Percentiles rank a stretch among this genome's conserved stretches.
These are phyloP conservation scores for Lolium rigidum DNA, from an alignment of 176 grass and related monocot species.

Conservation along the genomic window DNA sequence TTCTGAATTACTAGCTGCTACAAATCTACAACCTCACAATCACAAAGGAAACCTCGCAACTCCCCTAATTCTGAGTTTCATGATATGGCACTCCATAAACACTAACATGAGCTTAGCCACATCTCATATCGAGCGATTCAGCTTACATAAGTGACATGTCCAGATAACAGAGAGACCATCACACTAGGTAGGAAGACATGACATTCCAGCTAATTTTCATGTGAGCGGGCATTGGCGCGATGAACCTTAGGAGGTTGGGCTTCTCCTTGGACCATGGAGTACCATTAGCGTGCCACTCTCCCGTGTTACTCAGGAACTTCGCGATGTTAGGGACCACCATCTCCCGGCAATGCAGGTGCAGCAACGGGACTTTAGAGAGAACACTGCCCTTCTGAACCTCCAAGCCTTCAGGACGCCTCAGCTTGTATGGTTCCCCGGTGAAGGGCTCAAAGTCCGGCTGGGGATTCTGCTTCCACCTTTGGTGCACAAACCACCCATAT, in stretches of 20 bases:
- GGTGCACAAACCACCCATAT: slow-evolving; percentile 85
- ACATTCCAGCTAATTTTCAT: slow-evolving; percentile 96
- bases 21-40: background rate
- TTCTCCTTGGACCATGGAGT: slow-evolving; percentile 58
- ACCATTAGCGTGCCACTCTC: slow-evolving; percentile 59
- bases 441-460: slow-evolving; percentile 64
- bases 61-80: background rate
- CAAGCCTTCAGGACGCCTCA: slow-evolving; percentile 68
- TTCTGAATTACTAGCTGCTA: slow-evolving; percentile 5
- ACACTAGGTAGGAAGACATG: slow-evolving; percentile 82
- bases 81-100: background rate
- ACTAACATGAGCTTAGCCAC: background rate
- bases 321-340: slow-evolving; percentile 84
- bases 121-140: background rate
- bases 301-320: slow-evolving; percentile 61
- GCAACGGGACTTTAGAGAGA: slow-evolving; percentile 77
- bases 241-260: slow-evolving; percentile 65
- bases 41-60: background rate
- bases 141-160: background rate
- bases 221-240: slow-evolving; percentile 61
- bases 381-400: slow-evolving; percentile 87
- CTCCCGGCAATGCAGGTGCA: slow-evolving; percentile 91
- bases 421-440: slow-evolving; percentile 70
- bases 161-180: background rate
- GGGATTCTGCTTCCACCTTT: slow-evolving; percentile 82